Evolutionary conservation across 2,329 filamentous ascomycete species (phyloP).

Genomic region (Arachnomyces sp.): DNA sequence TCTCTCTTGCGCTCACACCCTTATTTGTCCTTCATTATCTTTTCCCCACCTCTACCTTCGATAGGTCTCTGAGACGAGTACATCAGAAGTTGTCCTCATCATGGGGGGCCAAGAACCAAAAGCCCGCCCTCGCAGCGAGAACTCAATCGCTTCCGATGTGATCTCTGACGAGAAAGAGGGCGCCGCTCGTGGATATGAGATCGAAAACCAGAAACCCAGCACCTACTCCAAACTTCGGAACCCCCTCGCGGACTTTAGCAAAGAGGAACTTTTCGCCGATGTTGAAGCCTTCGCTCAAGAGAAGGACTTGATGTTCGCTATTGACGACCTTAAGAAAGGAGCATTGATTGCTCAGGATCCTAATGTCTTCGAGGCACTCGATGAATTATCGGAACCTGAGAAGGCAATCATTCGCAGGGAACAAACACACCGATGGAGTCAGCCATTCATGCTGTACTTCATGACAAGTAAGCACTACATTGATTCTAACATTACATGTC

Average conservation of each 20-base stretch:
- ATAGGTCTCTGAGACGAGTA: too few species aligned
- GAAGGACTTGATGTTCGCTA: slow-evolving; percentile 53
- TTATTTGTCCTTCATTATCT: too few species aligned
- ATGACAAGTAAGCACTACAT: slow-evolving; percentile 20
- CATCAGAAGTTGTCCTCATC: too few species aligned
- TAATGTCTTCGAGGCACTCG: slow-evolving; percentile 53
- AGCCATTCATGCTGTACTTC: slow-evolving; percentile 39
- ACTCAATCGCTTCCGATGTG: too few species aligned
- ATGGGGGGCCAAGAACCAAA: too few species aligned
- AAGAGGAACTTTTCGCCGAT: slow-evolving; percentile 21
- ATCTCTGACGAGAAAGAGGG: too few species aligned
- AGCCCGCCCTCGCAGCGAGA: too few species aligned
- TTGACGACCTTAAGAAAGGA: slow-evolving; percentile 40
- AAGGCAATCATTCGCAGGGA: slow-evolving; percentile 34
- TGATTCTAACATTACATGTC: background rate
- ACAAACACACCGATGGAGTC: slow-evolving; percentile 36
- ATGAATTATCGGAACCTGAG: slow-evolving; percentile 48
- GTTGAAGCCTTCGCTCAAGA: slow-evolving; percentile 40
- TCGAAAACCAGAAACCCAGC: too few species aligned
- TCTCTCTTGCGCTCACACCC: too few species aligned
- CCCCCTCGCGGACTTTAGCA: slow-evolving; percentile 20
- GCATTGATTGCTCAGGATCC: slow-evolving; percentile 68
- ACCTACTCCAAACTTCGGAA: slow-evolving; percentile 14
- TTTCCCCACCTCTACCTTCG: too few species aligned
- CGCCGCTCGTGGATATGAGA: too few species aligned